Percentiles rank a stretch among this genome's conserved stretches.
phyloP scores from a whole-genome alignment of 2,329 filamentous ascomycete genomes.

The Arthrobotrys musiformis region DNA sequence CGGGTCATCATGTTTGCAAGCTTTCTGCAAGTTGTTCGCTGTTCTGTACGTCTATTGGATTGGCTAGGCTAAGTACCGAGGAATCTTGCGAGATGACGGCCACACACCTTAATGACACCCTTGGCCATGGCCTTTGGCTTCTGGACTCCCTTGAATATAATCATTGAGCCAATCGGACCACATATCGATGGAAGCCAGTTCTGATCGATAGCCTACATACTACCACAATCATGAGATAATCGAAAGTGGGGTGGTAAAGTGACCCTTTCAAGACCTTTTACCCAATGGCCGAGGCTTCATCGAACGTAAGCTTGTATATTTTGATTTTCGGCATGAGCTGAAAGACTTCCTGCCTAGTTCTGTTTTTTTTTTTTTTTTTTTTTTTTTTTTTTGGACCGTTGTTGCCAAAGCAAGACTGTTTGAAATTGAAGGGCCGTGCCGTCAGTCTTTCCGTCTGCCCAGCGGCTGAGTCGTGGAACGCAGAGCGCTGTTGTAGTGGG shows the following conservation, averaged over 20 bases:
- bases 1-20: conserved; percentile 24
- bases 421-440: conserved; percentile 10
- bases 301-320: not conserved
- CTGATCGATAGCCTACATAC: not conserved
- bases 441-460: conserved; percentile 15
- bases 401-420: not conserved
- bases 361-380: no score
- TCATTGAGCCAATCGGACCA: conserved; percentile 19
- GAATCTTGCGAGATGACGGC: conserved; percentile 36
- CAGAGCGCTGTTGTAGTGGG: conserved; percentile 16
- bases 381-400: not conserved
- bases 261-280: not conserved
- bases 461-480: conserved; percentile 35
- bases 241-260: conserved; percentile 1
- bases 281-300: not conserved
- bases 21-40: conserved; percentile 27
- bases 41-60: conserved; percentile 24
- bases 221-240: not conserved
- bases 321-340: conserved; percentile 33
- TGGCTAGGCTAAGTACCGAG: conserved; percentile 36
- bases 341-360: conserved; percentile 46
- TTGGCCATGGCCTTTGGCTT: conserved; percentile 1
- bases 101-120: conserved; percentile 8
- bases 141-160: not conserved
- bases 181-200: not conserved